Conservation (phyloP, 2,329 filamentous ascomycete species). For the Nothopassalora personata region DNA sequence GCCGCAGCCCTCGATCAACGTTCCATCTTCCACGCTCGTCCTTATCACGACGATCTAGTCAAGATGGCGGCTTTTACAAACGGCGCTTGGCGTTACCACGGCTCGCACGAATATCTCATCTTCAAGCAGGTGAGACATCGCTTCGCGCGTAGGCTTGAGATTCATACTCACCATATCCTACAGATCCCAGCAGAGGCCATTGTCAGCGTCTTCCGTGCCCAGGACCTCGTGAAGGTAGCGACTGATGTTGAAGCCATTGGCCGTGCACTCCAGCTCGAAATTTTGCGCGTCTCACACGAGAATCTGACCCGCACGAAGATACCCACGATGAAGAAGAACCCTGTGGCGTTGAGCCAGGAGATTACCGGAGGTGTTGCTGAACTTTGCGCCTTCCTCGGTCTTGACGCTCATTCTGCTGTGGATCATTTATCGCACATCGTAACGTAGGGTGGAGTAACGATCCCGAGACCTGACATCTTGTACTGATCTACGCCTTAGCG, state of each 20-base stretch:
- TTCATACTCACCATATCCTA: neutral
- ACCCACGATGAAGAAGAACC: neutral
- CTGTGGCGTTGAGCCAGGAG: neutral
- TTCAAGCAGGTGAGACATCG: neutral
- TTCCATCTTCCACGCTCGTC: slow-evolving; percentile 3
- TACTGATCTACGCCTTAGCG: neutral
- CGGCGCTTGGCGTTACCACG: slow-evolving; percentile 8
- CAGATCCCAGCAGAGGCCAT: slow-evolving; percentile 11
- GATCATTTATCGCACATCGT: slow-evolving; percentile 7
- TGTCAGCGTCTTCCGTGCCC: slow-evolving; percentile 1
- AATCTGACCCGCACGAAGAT: slow-evolving; percentile 1
- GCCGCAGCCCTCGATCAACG: neutral
- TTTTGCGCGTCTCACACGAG: neutral
- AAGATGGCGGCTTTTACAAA: neutral
- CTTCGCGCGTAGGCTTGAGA: neutral
- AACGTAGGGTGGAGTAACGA: neutral
- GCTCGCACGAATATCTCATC: neutral
- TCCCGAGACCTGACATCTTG: neutral
- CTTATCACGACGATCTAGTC: slow-evolving; percentile 2
- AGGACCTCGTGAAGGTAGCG: neutral
- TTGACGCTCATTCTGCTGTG: neutral
- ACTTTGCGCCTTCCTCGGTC: slow-evolving; percentile 4
- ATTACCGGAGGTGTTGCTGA: neutral
- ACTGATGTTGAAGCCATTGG: neutral
- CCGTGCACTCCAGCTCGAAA: neutral